Percentiles rank a stretch among this genome's conserved stretches.
Evolutionary conservation across 2,329 filamentous ascomycete genomes (phyloP).

Genomic region (Periglandula ipomoeae): DNA sequence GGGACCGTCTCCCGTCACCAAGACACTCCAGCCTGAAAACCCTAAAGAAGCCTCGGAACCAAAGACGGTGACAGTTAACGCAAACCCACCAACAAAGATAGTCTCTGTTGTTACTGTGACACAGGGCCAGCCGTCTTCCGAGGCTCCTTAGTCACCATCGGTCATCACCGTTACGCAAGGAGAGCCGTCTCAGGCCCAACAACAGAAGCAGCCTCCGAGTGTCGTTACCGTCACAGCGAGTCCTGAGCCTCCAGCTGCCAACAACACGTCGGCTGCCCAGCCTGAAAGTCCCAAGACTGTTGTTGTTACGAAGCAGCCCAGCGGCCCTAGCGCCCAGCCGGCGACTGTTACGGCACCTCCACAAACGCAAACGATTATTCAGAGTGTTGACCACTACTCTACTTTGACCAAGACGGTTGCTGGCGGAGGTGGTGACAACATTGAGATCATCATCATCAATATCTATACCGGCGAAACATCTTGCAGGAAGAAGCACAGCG

Average conservation of each 20-base stretch:
- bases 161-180: conserved; percentile 5
- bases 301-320: conserved; percentile 9
- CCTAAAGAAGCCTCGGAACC: conserved; percentile 4
- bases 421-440: conserved; percentile 16
- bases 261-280: neutral
- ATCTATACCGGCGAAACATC: conserved; percentile 19
- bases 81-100: conserved; percentile 11
- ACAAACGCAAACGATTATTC: conserved; percentile 8
- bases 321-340: conserved; percentile 9
- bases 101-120: conserved; percentile 14
- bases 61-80: conserved; percentile 15
- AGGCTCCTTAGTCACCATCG: neutral
- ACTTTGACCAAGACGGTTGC: conserved; percentile 16
- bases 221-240: conserved; percentile 1
- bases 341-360: conserved; percentile 16
- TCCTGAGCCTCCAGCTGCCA: neutral
- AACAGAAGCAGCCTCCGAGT: neutral
- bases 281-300: conserved; percentile 10
- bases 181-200: neutral
- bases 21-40: conserved; percentile 14
- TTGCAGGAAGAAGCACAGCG: conserved; percentile 19
- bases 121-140: neutral
- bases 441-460: conserved; percentile 23
- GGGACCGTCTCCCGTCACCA: conserved; percentile 9
- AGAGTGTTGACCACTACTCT: conserved; percentile 11